Percentiles rank a stretch among this genome's conserved stretches.
Evolutionary conservation across 352 stramenopile genomes (phyloP).

Genomic region (Plasmopara viticola): DNA sequence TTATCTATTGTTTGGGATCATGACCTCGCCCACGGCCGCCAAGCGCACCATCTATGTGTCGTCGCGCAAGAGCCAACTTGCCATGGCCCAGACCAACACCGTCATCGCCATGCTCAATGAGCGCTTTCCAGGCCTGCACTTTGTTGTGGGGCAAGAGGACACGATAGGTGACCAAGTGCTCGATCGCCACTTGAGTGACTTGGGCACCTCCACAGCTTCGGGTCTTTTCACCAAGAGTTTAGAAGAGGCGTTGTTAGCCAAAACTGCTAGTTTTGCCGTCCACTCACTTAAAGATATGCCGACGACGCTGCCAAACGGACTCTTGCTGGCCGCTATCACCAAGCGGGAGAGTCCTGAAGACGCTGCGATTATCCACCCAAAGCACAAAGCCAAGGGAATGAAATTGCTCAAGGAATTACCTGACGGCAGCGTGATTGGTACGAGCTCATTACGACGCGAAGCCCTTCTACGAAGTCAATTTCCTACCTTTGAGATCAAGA

Average conservation of each 20-base stretch:
- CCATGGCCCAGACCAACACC: slow-evolving; percentile 83
- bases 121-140: slow-evolving; percentile 54
- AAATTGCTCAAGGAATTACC: slow-evolving; percentile 53
- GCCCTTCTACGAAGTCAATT: slow-evolving; percentile 61
- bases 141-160: slow-evolving; percentile 75
- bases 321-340: slow-evolving; percentile 76
- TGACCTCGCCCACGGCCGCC: no score
- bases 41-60: slow-evolving; percentile 64
- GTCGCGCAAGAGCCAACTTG: slow-evolving; percentile 83
- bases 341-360: slow-evolving; percentile 82
- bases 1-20: no score
- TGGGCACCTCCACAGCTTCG: slow-evolving; percentile 59
- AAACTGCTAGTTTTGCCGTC: slow-evolving; percentile 72
- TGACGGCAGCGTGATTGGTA: slow-evolving; percentile 67
- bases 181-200: slow-evolving; percentile 66
- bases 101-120: slow-evolving; percentile 77
- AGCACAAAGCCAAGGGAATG: slow-evolving; percentile 67
- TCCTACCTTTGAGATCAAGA: slow-evolving; percentile 77
- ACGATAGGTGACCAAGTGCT: slow-evolving; percentile 80
- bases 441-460: slow-evolving; percentile 78
- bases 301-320: slow-evolving; percentile 64
- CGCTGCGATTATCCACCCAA: slow-evolving; percentile 75
- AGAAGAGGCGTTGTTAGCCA: slow-evolving; percentile 65
- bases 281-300: slow-evolving; percentile 90
- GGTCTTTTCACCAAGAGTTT: slow-evolving; percentile 88